phyloP scores from a whole-genome alignment of 768 basidiomycete species.

The Boletus sensibilis region DNA sequence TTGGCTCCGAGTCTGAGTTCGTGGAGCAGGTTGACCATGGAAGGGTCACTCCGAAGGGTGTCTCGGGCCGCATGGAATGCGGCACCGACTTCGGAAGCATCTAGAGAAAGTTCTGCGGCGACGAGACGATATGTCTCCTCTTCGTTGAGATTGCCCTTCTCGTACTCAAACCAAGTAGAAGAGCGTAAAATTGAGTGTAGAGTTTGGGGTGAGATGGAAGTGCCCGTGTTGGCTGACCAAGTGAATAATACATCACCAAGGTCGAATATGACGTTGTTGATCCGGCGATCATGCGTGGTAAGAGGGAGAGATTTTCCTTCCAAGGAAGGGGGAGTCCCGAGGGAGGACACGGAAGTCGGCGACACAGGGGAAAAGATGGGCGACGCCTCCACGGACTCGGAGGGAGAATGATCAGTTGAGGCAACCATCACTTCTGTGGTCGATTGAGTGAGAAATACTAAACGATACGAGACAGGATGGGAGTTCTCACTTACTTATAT shows the following conservation, averaged over 20 bases:
- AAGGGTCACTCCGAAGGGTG: slow-evolving; percentile 8
- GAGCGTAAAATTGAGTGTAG: slow-evolving; percentile 15
- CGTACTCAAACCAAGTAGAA: slow-evolving; percentile 22
- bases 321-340: slow-evolving; percentile 1
- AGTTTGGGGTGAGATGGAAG: slow-evolving; percentile 12
- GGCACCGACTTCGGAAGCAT: slow-evolving; percentile 9
- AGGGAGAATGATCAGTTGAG: neutral
- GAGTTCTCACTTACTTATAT: neutral
- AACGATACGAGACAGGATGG: neutral
- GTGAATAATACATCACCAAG: slow-evolving; percentile 25
- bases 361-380: neutral
- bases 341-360: slow-evolving; percentile 1
- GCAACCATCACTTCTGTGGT: neutral
- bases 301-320: neutral
- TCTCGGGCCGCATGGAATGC: slow-evolving; percentile 8
- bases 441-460: neutral
- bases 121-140: slow-evolving; percentile 6
- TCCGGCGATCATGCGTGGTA: slow-evolving; percentile 7
- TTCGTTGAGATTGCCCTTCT: slow-evolving; percentile 19
- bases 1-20: slow-evolving; percentile 8
- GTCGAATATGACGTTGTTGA: slow-evolving; percentile 26
- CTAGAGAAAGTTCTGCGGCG: slow-evolving; percentile 16
- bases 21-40: slow-evolving; percentile 18
- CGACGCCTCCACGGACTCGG: neutral
- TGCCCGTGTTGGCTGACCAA: slow-evolving; percentile 17